These are phyloP conservation scores for Pinus albicaulis DNA, from an alignment of 75 land plant species.

Conservation along the genomic window DNA sequence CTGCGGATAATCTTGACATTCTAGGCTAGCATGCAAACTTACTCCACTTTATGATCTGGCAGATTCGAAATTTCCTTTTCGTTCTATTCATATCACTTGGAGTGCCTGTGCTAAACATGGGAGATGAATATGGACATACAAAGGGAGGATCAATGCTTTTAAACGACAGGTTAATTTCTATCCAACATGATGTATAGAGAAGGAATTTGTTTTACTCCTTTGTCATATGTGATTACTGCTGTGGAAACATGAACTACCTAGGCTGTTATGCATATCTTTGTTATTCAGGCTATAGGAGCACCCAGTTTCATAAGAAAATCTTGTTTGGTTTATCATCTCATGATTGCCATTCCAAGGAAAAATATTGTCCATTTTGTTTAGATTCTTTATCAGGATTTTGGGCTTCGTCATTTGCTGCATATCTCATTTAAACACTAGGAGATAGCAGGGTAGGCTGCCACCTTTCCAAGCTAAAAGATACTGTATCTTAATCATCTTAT, in stretches of 20 bases:
- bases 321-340: not conserved
- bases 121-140: slow-evolving; percentile 94
- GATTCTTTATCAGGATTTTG: not conserved
- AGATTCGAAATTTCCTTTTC: slow-evolving; percentile 87
- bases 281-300: not conserved
- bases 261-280: not conserved
- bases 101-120: slow-evolving; percentile 93
- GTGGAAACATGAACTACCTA: not conserved
- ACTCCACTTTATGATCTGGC: slow-evolving; percentile 7
- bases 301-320: not conserved
- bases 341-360: not conserved
- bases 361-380: not conserved
- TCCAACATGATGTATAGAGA: not conserved
- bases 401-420: not conserved
- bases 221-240: not conserved
- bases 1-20: not conserved
- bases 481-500: too few relatives aligned
- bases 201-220: not conserved
- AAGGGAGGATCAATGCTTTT: slow-evolving; percentile 55
- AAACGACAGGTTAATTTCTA: slow-evolving; percentile 20
- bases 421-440: not conserved
- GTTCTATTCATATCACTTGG: slow-evolving; percentile 82
- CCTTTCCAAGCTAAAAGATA: too few relatives aligned
- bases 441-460: not conserved
- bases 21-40: slow-evolving; percentile 1